phyloP scores from a whole-genome alignment of 306 rosid genomes.

The Ammopiptanthus mongolicus region DNA sequence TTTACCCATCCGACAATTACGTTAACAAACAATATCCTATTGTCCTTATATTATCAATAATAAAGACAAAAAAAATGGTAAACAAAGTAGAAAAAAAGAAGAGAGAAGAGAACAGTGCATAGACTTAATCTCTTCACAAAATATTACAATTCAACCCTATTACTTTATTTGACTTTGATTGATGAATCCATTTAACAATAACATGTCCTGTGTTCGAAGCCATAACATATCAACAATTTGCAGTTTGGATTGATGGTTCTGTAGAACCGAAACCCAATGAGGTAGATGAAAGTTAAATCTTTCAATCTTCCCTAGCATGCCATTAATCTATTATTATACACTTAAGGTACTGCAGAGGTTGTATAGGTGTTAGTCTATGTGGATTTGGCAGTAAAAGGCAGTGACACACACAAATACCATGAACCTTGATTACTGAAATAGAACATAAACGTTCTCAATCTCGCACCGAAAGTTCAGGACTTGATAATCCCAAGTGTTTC shows the following conservation, averaged over 20 bases:
- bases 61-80: not conserved
- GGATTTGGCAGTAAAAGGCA: not conserved
- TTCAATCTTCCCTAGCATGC: not conserved
- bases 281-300: not conserved
- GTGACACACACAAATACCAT: not conserved
- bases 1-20: constrained; percentile 1
- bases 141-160: not conserved
- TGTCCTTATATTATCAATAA: not conserved
- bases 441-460: not conserved
- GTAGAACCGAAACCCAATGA: not conserved
- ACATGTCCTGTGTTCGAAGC: not conserved
- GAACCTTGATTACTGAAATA: too few relatives aligned
- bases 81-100: not conserved
- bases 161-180: not conserved
- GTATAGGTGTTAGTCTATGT: not conserved
- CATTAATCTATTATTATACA: not conserved
- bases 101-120: not conserved
- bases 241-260: not conserved
- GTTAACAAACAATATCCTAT: not conserved
- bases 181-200: not conserved
- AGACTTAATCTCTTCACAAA: constrained; percentile 9
- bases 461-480: constrained; percentile 18
- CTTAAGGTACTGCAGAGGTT: not conserved
- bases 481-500: constrained; percentile 45
- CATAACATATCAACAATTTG: not conserved